These are phyloP conservation scores for Chaetomium fimeti DNA, from an alignment of 495 filamentous ascomycete species.

Conservation along the genomic window DNA sequence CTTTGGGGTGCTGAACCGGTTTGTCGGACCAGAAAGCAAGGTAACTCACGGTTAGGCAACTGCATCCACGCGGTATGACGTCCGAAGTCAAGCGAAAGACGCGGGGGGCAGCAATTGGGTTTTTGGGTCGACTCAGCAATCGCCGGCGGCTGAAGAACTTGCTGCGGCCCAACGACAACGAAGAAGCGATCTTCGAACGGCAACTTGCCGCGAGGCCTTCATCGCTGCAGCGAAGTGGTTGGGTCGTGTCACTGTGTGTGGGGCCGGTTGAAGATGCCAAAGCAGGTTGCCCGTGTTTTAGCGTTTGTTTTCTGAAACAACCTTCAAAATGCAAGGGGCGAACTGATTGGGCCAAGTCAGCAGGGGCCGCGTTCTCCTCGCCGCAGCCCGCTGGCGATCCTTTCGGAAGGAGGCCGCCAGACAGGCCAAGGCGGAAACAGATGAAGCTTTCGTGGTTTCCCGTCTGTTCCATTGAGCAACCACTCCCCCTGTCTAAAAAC, in stretches of 20 bases:
- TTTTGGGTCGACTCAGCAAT: background rate
- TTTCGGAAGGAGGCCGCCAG: background rate
- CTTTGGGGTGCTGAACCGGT: background rate
- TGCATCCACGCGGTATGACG: slow-evolving; percentile 2
- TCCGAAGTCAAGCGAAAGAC: background rate
- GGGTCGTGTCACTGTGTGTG: background rate
- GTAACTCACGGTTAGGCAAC: background rate
- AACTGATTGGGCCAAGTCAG: background rate
- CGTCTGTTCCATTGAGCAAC: background rate
- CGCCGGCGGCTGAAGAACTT: background rate
- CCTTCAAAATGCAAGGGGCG: background rate
- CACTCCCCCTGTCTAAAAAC: background rate
- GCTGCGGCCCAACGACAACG: background rate
- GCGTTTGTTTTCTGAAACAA: slow-evolving; percentile 13
- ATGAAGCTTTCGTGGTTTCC: too few relatives aligned
- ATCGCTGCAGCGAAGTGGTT: background rate
- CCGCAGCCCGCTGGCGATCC: background rate
- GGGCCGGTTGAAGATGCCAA: slow-evolving; percentile 1
- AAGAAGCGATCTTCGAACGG: background rate
- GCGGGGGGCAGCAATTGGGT: background rate
- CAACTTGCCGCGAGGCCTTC: background rate
- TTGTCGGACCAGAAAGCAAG: slow-evolving; percentile 1
- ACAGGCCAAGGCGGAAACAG: background rate
- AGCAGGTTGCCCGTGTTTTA: slow-evolving; percentile 11
- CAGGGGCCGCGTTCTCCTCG: background rate